A percentile compares a stretch with the other conserved stretches of the same genome.
phyloP scores from a whole-genome alignment of 108 stramenopile species.

The Seminavis robusta region DNA sequence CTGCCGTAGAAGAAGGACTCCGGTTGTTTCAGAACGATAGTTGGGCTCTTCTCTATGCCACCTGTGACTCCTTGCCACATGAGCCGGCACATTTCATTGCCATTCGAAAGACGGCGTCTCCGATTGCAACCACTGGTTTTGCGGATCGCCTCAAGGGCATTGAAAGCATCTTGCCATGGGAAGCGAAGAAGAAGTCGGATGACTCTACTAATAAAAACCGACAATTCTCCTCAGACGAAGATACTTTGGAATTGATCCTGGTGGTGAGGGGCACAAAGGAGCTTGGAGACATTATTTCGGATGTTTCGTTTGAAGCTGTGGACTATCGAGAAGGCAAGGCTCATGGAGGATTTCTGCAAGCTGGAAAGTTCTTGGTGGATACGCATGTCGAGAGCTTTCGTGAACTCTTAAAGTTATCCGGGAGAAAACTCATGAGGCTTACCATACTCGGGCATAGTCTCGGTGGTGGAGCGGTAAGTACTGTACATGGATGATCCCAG shows the following conservation, averaged over 20 bases:
- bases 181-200: background rate
- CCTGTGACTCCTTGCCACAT: slow-evolving; percentile 4
- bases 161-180: background rate
- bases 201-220: too few species aligned
- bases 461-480: slow-evolving; percentile 43
- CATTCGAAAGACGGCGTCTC: too few species aligned
- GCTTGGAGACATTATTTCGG: slow-evolving; percentile 28
- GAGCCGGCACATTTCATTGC: slow-evolving; percentile 35
- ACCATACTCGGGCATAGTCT: slow-evolving; percentile 32
- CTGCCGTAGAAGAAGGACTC: slow-evolving; percentile 12
- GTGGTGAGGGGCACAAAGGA: slow-evolving; percentile 34
- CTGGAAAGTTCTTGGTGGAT: slow-evolving; percentile 24
- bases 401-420: too few species aligned
- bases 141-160: background rate
- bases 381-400: too few species aligned
- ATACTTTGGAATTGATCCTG: slow-evolving; percentile 25
- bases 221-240: too few species aligned
- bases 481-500: too few species aligned
- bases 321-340: slow-evolving; percentile 30
- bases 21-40: background rate
- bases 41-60: slow-evolving; percentile 17
- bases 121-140: too few species aligned
- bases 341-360: slow-evolving; percentile 23
- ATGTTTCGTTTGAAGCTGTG: slow-evolving; percentile 22
- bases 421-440: slow-evolving; percentile 2